Base-by-base conservation (phyloP, 1,284 basidiomycete genomes). In the Agroathelia rolfsii region DNA sequence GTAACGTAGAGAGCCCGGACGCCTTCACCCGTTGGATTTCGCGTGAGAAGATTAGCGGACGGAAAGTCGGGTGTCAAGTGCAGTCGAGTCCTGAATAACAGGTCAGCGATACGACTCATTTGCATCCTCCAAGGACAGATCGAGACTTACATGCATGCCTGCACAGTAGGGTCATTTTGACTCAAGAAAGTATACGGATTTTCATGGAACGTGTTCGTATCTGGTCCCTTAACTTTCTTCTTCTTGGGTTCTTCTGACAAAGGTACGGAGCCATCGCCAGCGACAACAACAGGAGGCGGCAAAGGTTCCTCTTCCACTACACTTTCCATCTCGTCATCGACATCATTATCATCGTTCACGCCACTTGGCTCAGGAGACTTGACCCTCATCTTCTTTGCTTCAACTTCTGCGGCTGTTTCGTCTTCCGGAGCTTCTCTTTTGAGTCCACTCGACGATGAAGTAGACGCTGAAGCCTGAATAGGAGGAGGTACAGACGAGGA, bases 1-100 rank as follows among this genome's bases (percentile, higher is more conserved):
- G 85, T 82, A 41, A 97, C 67, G 65, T 97, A 97, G 32, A 97
- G 67, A 5, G 86, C 84, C 25, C 93, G 79, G 14, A 83, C 68
- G 11, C 75, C 63, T 17, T 84, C 78, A 22, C 86, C 88, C 18
- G 64, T 70, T 1, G 85, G 78, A 54, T 94, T 96, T 40, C 95
- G 80, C 10, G 96, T 89, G 37, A 87, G 86, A 32, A 85, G 64
- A 53, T 84, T 89, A 35, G 61, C 60, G 11, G 72, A 64, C 5
- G 88, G 87, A 59, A 93, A 97, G 28, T 61, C 56, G n/a, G 76
- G 47, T 17, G 63, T 70, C 38, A 97, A 69, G 38, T 78, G 66
- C 38, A 95, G 77, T 46, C 80, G 82, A 23, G 77, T 62, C 35
- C 86, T 87, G 50, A 13, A 39, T 27, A 24, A 16, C 27, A 24